Evolutionary conservation across 371 early-diverging fungal genomes (phyloP).

Genomic region (Actinomucor elegans): DNA sequence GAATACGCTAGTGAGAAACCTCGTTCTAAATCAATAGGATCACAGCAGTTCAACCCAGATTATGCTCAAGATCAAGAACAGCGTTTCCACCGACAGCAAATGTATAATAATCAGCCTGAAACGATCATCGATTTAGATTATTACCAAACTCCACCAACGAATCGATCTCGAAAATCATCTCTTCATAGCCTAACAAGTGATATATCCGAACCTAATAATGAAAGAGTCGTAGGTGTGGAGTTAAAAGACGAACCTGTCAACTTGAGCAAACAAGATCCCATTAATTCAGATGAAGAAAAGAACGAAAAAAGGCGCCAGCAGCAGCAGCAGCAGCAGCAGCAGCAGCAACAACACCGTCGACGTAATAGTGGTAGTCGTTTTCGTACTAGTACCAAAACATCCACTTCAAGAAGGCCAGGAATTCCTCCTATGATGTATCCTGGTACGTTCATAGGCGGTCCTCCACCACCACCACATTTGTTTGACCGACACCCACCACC

Average conservation of each 20-base stretch:
- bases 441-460: background rate
- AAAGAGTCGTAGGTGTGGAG: background rate
- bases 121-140: too few species aligned
- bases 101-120: too few species aligned
- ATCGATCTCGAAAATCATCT: conserved; percentile 16
- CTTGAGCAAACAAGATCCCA: background rate
- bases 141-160: background rate
- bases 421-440: conserved; percentile 8
- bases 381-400: background rate
- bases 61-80: background rate
- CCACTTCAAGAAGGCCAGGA: background rate
- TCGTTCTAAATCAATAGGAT: conserved; percentile 16
- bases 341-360: background rate
- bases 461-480: background rate
- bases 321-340: background rate
- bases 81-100: background rate
- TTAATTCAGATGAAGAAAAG: background rate
- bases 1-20: too few species aligned
- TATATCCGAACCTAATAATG: background rate
- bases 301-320: background rate
- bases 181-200: conserved; percentile 16
- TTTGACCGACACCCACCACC: conserved; percentile 4
- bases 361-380: background rate
- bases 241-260: background rate
- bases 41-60: too few species aligned